Evolutionary conservation across 2,329 filamentous ascomycete genomes (phyloP).

Genomic region (Simplicillium sp.): DNA sequence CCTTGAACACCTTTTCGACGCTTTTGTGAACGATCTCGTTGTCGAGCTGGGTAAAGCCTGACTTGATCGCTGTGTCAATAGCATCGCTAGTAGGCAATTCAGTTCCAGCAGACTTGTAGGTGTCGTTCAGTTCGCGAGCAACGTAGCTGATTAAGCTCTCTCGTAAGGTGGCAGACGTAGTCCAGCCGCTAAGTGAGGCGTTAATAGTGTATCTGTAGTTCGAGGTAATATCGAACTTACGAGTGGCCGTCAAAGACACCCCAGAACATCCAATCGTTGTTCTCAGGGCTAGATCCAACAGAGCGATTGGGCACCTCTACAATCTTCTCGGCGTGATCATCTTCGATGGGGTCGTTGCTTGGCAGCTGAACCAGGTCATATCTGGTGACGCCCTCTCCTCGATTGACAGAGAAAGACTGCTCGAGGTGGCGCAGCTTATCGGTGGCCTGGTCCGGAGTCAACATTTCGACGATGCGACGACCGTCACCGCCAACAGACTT

Average conservation of each 20-base stretch:
- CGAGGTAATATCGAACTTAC: slow-evolving; percentile 38
- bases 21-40: slow-evolving; percentile 92
- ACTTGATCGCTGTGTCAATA: slow-evolving; percentile 86
- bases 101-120: slow-evolving; percentile 65
- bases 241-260: slow-evolving; percentile 96
- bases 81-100: slow-evolving; percentile 66
- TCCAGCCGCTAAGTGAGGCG: slow-evolving; percentile 65
- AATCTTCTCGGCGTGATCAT: slow-evolving; percentile 97
- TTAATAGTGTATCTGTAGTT: not conserved
- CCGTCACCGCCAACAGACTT: slow-evolving; percentile 83
- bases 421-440: slow-evolving; percentile 82
- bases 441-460: slow-evolving; percentile 89
- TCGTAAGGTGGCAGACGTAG: slow-evolving; percentile 89
- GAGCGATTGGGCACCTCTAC: slow-evolving; percentile 69
- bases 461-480: slow-evolving; percentile 85
- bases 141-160: slow-evolving; percentile 90
- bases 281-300: slow-evolving; percentile 32
- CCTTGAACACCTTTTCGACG: slow-evolving; percentile 82
- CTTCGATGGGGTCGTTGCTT: slow-evolving; percentile 96
- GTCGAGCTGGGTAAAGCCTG: slow-evolving; percentile 79
- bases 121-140: slow-evolving; percentile 82
- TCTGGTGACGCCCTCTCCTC: slow-evolving; percentile 83
- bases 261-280: slow-evolving; percentile 99
- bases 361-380: slow-evolving; percentile 93
- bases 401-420: slow-evolving; percentile 81